phyloP scores from a whole-genome alignment of 345 rosid genomes.

The Rhizophora apiculata region DNA sequence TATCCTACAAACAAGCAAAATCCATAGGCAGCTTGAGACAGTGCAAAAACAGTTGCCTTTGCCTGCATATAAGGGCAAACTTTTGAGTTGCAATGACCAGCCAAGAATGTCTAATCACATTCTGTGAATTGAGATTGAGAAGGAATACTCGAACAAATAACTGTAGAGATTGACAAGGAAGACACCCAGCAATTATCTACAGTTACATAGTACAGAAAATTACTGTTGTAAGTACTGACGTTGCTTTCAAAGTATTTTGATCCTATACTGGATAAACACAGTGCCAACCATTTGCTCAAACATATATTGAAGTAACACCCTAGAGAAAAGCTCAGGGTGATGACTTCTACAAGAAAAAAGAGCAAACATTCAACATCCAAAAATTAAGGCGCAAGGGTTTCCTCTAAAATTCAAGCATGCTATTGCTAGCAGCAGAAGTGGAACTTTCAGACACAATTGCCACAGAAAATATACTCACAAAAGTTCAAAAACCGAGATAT shows the following conservation, averaged over 20 bases:
- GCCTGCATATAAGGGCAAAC: conserved; percentile 39
- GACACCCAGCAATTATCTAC: no score
- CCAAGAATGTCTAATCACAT: background rate
- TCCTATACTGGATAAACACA: background rate
- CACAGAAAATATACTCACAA: background rate
- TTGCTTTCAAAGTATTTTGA: background rate
- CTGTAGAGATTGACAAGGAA: background rate
- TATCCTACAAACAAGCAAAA: conserved; percentile 69
- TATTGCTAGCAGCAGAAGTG: background rate
- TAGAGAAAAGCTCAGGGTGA: background rate
- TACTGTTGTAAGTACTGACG: background rate
- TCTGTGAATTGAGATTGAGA: background rate
- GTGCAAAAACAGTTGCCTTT: conserved; percentile 57
- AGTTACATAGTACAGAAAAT: background rate
- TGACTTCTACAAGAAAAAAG: background rate
- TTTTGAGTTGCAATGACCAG: no score
- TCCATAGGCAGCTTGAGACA: conserved; percentile 86
- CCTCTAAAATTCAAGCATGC: background rate
- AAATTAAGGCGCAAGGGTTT: background rate
- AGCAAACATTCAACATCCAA: background rate
- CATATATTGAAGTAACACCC: background rate
- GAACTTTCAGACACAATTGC: background rate
- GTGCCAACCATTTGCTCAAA: background rate
- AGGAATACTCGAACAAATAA: background rate
- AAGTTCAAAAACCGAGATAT: background rate